Percentiles rank a stretch among this genome's conserved stretches.
Evolutionary conservation across 108 stramenopile genomes (phyloP).

Genomic region (Pseudonitzschia pungens): DNA sequence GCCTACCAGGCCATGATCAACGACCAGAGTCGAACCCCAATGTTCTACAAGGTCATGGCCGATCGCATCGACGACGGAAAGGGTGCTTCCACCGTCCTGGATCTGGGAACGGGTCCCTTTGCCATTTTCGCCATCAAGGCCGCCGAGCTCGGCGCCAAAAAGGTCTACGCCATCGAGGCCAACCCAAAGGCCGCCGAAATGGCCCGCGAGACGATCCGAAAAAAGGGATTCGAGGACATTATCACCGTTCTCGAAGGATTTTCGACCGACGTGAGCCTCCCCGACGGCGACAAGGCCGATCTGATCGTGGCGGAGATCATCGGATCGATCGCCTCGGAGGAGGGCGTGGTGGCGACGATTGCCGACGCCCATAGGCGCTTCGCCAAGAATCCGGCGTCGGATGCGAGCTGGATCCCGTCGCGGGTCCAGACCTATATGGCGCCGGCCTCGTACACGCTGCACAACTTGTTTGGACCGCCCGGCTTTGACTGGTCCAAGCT

Average conservation of each 20-base stretch:
- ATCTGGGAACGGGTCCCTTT: constrained; percentile 73
- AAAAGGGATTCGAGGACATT: constrained; percentile 45
- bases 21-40: constrained; percentile 57
- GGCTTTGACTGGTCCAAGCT: constrained; percentile 73
- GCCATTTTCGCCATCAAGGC: constrained; percentile 68
- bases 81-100: constrained; percentile 47
- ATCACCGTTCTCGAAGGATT: constrained; percentile 68
- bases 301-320: constrained; percentile 62
- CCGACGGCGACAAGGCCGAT: constrained; percentile 53
- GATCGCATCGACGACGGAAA: constrained; percentile 39
- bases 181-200: constrained; percentile 40
- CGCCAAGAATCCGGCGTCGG: constrained; percentile 46
- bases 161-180: constrained; percentile 75
- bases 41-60: constrained; percentile 52
- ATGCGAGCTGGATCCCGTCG: constrained; percentile 55
- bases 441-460: constrained; percentile 64
- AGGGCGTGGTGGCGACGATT: constrained; percentile 64
- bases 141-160: constrained; percentile 57
- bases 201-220: constrained; percentile 39
- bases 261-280: constrained; percentile 58
- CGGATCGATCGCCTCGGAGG: constrained; percentile 61
- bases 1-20: constrained; percentile 67
- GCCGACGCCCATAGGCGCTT: constrained; percentile 52
- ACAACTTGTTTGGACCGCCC: constrained; percentile 61
- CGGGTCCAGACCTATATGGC: constrained; percentile 55